Percentiles rank a stretch among this genome's conserved stretches.
Conservation (phyloP, 2,329 filamentous ascomycete species). For the Xylariaceae sp. region DNA sequence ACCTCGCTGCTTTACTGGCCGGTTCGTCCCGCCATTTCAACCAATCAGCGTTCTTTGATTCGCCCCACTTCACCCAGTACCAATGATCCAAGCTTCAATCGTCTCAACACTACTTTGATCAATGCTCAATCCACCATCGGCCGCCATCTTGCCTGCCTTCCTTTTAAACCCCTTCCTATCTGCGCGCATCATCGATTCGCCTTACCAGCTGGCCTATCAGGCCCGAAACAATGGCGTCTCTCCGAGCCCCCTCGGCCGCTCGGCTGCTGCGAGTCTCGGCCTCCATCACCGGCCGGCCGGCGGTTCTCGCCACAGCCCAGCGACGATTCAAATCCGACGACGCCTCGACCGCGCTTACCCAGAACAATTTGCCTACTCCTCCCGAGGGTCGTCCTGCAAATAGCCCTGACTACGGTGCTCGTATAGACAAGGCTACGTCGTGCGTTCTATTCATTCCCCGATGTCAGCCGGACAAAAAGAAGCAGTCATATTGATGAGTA, state of each 20-base stretch:
- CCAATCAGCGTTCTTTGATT: slow-evolving; percentile 31
- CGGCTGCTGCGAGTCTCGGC: slow-evolving; percentile 46
- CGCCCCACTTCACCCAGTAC: slow-evolving; percentile 14
- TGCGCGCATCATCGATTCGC: background rate
- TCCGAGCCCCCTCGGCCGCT: slow-evolving; percentile 52
- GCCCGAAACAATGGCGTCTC: slow-evolving; percentile 33
- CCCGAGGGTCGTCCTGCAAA: slow-evolving; percentile 46
- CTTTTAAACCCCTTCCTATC: background rate
- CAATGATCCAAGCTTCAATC: slow-evolving; percentile 4
- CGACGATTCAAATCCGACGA: slow-evolving; percentile 46
- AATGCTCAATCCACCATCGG: slow-evolving; percentile 1
- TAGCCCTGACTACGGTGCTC: slow-evolving; percentile 74
- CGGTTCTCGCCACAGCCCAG: slow-evolving; percentile 39
- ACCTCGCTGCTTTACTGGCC: slow-evolving; percentile 39
- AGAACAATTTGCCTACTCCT: slow-evolving; percentile 29
- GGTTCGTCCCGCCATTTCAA: slow-evolving; percentile 32
- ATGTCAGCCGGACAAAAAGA: background rate
- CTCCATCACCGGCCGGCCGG: slow-evolving; percentile 25
- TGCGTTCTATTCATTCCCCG: slow-evolving; percentile 42
- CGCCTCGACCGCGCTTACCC: slow-evolving; percentile 37
- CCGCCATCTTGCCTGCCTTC: background rate
- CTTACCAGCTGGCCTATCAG: slow-evolving; percentile 5
- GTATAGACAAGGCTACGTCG: slow-evolving; percentile 86
- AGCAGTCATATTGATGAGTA: slow-evolving; percentile 5
- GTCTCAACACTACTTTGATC: slow-evolving; percentile 1